phyloP scores from a whole-genome alignment of 352 stramenopile species.

The Phytophthora ohioensis region DNA sequence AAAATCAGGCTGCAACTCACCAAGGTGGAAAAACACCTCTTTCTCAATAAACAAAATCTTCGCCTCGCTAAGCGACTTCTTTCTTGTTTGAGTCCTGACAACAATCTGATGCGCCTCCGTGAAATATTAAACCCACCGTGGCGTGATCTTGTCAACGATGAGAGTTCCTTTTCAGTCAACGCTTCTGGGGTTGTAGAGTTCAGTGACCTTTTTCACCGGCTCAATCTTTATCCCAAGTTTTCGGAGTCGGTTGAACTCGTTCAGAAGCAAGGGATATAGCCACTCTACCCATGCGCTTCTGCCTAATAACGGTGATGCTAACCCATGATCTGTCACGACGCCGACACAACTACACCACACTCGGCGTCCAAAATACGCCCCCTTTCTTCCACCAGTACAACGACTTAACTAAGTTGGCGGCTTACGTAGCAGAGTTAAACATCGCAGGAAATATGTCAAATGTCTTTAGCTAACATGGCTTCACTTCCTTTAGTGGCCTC shows the following conservation, averaged over 20 bases:
- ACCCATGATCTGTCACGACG: not conserved
- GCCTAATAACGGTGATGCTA: not conserved
- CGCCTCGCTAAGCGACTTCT: not conserved
- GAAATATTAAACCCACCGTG: slow-evolving; percentile 2
- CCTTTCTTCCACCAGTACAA: not conserved
- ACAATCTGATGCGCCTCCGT: slow-evolving; percentile 14
- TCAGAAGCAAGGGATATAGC: slow-evolving; percentile 1
- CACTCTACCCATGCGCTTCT: not conserved
- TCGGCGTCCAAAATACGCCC: not conserved
- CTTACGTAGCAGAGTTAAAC: not conserved
- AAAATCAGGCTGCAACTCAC: slow-evolving; percentile 14
- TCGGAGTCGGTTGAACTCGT: not conserved
- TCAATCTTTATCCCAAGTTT: not conserved
- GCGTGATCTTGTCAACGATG: slow-evolving; percentile 2
- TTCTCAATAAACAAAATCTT: slow-evolving; percentile 6
- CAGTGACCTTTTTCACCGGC: not conserved
- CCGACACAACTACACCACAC: not conserved
- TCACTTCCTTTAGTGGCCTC: not conserved
- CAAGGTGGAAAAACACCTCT: slow-evolving; percentile 4
- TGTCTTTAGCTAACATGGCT: not conserved
- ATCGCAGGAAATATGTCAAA: not conserved
- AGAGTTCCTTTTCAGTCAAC: not conserved
- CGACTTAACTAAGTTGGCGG: not conserved
- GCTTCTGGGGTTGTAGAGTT: not conserved
- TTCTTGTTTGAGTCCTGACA: not conserved